Evolutionary conservation across 345 rosid genomes (phyloP), one percentile per base, ranked within the genome.

Genomic region (Pistacia integerrima): DNA sequence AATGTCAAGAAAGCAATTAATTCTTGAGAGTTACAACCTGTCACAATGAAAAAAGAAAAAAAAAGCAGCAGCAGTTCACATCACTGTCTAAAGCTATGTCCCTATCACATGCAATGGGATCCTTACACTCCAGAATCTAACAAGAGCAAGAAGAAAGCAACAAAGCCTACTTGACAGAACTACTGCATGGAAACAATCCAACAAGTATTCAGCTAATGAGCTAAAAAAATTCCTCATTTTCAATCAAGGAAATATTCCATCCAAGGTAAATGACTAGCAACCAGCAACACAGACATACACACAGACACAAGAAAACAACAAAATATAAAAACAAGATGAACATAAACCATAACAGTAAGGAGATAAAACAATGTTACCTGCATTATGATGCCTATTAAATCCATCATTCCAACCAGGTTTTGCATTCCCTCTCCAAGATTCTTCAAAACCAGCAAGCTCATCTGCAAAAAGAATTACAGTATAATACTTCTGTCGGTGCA

Each of bases 361-460:
- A 38, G 69, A 16, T 52, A 66, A 18, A 76, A 68, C 41, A 74
- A 70, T 35, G 51, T 69, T 78, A 89, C 91, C 87, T 22, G 81
- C 48, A 52, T 30, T 70, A 16, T 11, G 71, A 72, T 69, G 83
- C 49, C 30, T 46, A 62, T 69, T 69, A 77, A 66, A 72, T 41
- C 78, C 86, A 72, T 67, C 41, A 72, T 6, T 77, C 82, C 83
- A 70, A 56, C 69, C 78, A 55, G 78, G 86, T 64, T 73, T 74
- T 51, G 77, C 85, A 75, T 86, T 88, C 46, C 82, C 87, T 72
- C 87, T 84, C 97, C 95, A 93, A 44, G 76, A 82, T 78, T 87
- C 84, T 74, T 92, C 94, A 79, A 92, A 93, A 14, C 88, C 83
- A 60, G 81, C 55, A 55, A 93, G 83, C 67, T 90, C 95, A 25